A percentile compares a stretch with the other conserved stretches of the same genome.
Evolutionary conservation across 2,329 filamentous ascomycete species (phyloP).

Genomic region (Trichoderma citrinoviride): DNA sequence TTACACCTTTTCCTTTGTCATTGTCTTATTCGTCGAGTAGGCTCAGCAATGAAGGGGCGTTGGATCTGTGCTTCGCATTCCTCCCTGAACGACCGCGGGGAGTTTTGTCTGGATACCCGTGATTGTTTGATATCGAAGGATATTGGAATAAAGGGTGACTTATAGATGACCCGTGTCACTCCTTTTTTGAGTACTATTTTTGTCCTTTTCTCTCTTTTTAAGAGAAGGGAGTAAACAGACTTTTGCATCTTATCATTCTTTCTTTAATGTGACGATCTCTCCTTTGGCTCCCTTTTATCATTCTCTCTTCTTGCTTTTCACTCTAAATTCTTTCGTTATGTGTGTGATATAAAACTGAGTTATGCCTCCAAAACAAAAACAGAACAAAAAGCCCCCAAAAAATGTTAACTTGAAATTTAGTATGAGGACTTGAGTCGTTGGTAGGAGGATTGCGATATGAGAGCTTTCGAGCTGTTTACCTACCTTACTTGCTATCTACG

Average conservation of each 20-base stretch:
- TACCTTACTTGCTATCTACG: no score
- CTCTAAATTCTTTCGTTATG: background rate
- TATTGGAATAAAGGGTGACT: conserved; percentile 12
- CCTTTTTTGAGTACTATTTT: conserved; percentile 5
- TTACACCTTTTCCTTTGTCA: conserved; percentile 2
- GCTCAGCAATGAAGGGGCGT: conserved; percentile 20
- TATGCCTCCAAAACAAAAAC: conserved; percentile 5
- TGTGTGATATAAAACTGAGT: conserved; percentile 14
- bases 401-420: background rate
- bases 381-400: no score
- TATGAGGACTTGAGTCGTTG: no score
- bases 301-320: no score
- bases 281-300: no score
- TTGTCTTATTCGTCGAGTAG: conserved; percentile 13
- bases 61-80: conserved; percentile 13
- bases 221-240: no score
- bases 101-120: conserved; percentile 23
- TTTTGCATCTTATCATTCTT: background rate
- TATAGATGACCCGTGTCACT: conserved; percentile 17
- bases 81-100: conserved; percentile 12
- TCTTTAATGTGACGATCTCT: conserved; percentile 8
- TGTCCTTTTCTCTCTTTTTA: background rate
- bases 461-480: no score
- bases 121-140: conserved; percentile 14
- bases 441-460: no score